A percentile compares a stretch with the other conserved stretches of the same genome.
Evolutionary conservation across 1,284 basidiomycete species (phyloP).

Genomic region (Apiotrichum montevideense): DNA sequence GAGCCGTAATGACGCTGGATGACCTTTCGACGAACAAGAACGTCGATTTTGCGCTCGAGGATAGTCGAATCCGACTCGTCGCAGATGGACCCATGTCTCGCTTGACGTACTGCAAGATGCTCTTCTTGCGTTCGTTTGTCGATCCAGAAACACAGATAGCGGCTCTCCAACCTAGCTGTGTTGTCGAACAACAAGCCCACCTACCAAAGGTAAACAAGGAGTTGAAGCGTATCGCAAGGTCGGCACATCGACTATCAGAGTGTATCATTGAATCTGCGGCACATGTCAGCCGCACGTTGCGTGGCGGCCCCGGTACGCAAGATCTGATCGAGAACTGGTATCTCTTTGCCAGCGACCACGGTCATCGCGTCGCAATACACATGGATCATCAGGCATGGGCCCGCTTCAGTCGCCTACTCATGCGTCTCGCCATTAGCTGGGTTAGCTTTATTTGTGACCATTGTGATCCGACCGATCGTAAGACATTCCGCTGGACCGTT

Average conservation of each 20-base stretch:
- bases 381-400: slow-evolving; percentile 70
- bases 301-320: slow-evolving; percentile 60
- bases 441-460: slow-evolving; percentile 97
- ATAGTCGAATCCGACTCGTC: slow-evolving; percentile 74
- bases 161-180: slow-evolving; percentile 39
- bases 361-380: slow-evolving; percentile 76
- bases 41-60: slow-evolving; percentile 71
- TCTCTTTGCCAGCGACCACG: slow-evolving; percentile 85
- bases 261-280: slow-evolving; percentile 86
- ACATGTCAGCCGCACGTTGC: slow-evolving; percentile 65
- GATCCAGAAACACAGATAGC: slow-evolving; percentile 38
- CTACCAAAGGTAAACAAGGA: slow-evolving; percentile 83
- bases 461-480: slow-evolving; percentile 91
- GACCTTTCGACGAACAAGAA: slow-evolving; percentile 51
- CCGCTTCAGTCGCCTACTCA: slow-evolving; percentile 74
- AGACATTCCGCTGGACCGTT: slow-evolving; percentile 98
- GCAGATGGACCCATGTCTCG: slow-evolving; percentile 79
- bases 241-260: slow-evolving; percentile 84
- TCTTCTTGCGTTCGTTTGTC: slow-evolving; percentile 63
- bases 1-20: slow-evolving; percentile 63
- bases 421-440: slow-evolving; percentile 90
- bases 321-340: slow-evolving; percentile 96
- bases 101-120: slow-evolving; percentile 69
- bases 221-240: slow-evolving; percentile 80
- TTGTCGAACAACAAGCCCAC: slow-evolving; percentile 85